Evolutionary conservation across 345 rosid species (phyloP), one percentile per base, ranked within the genome.

Genomic region (Pistacia integerrima): DNA sequence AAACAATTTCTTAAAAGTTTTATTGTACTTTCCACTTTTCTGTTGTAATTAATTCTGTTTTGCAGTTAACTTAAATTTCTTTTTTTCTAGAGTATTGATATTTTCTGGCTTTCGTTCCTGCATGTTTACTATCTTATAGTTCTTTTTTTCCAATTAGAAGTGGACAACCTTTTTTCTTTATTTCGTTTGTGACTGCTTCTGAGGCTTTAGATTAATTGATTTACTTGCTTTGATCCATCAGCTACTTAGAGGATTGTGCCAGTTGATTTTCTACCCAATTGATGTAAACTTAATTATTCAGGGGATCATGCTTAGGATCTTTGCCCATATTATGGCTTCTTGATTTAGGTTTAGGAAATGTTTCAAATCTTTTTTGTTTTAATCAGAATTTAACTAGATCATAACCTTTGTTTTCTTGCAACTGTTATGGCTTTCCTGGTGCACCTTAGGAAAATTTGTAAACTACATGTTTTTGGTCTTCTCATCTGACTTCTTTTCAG

Each of bases 91-190:
- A 18, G 8, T 35, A 36, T 55, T 70, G 35, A 48, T 22, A 17
- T 55, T 33, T 30, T 33, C 16, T 30, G 25, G 25, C 5, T 70
- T 52, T 20, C 64, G 36, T 11, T 35, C 56, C 64, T n/a, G 6
- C n/a, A 17, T 36, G 28, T 25, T n/a, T 8, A 22, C n/a, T 25
- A 5, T 22, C 57, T 67, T 67, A 35, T 18, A 41, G 69, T 44
- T 65, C 36, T 51, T 41, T 33, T 69, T 49, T 68, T 67, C 48
- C 35, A 49, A 25, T 68, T 51, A 25, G 72, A 68, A 68, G 22
- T 28, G 70, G 70, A n/a, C 17, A 17, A 38, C 46, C 3, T 65
- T 20, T 46, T 30, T n/a, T 3, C 30, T 48, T 67, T 25, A 46
- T 20, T 44, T 48, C 49, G 17, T n/a, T 13, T 67, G 57, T 5